Percentiles rank a stretch among this genome's conserved stretches.
Evolutionary conservation across 129 eudicot genomes (phyloP).

Genomic region (Ambrosia trifida): DNA sequence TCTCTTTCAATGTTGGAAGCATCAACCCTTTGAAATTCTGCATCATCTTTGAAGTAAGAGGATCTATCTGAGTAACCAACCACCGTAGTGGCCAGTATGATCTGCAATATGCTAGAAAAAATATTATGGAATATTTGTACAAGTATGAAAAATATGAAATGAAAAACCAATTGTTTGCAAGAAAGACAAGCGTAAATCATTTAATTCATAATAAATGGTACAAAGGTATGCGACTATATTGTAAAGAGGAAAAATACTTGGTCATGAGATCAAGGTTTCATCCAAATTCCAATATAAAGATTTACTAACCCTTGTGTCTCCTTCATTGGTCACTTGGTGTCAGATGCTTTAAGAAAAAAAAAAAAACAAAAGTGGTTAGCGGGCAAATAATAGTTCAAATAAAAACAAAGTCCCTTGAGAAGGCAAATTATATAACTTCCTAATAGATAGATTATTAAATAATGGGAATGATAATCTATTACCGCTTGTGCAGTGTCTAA

Average conservation of each 20-base stretch:
- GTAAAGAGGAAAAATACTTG: slow-evolving; percentile 43
- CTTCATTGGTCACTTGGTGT: slow-evolving; percentile 62
- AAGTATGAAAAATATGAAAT: neutral
- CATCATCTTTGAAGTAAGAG: slow-evolving; percentile 57
- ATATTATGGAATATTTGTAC: neutral
- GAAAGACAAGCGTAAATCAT: neutral
- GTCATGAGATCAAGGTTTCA: slow-evolving; percentile 81
- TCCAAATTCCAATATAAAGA: slow-evolving; percentile 68
- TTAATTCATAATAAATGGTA: neutral
- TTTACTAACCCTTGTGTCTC: slow-evolving; percentile 90
- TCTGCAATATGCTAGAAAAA: slow-evolving; percentile 26
- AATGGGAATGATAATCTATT: too few relatives aligned
- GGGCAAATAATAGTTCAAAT: neutral
- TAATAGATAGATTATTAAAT: too few relatives aligned
- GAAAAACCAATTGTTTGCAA: neutral
- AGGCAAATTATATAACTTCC: too few relatives aligned
- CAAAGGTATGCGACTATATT: slow-evolving; percentile 3
- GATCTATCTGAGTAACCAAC: slow-evolving; percentile 70
- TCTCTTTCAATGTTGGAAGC: too few relatives aligned
- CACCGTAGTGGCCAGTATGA: slow-evolving; percentile 78
- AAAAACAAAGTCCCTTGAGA: too few relatives aligned
- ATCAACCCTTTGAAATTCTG: slow-evolving; percentile 47
- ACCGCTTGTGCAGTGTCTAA: too few relatives aligned
- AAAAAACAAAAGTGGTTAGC: neutral
- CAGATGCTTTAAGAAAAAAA: slow-evolving; percentile 50